phyloP scores from a whole-genome alignment of 306 rosid species.

The Dryas octopetala region DNA sequence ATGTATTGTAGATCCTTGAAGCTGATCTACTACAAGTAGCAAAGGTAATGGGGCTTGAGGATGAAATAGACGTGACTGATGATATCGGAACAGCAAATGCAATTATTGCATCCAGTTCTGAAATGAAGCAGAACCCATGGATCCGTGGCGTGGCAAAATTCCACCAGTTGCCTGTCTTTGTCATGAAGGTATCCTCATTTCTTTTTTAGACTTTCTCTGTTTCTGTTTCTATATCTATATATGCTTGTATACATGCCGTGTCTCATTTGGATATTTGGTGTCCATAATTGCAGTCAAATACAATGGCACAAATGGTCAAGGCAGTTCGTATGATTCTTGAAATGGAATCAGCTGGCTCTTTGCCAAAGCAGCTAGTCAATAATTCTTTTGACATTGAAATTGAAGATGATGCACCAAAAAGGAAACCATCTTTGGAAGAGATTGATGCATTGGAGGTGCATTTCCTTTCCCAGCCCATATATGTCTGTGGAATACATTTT shows the following conservation, averaged over 20 bases:
- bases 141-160: slow-evolving; percentile 85
- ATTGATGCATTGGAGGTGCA: slow-evolving; percentile 95
- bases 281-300: slow-evolving; percentile 65
- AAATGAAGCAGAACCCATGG: slow-evolving; percentile 84
- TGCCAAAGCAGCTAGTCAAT: slow-evolving; percentile 42
- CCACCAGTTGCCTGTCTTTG: slow-evolving; percentile 86
- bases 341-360: slow-evolving; percentile 54
- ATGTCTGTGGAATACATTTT: slow-evolving; percentile 10
- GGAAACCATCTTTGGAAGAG: slow-evolving; percentile 86
- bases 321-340: slow-evolving; percentile 90
- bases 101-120: slow-evolving; percentile 71
- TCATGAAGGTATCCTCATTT: slow-evolving; percentile 62
- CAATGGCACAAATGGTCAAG: slow-evolving; percentile 98
- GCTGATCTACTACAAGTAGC: slow-evolving; percentile 92
- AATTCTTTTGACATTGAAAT: slow-evolving; percentile 64
- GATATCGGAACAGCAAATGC: slow-evolving; percentile 89
- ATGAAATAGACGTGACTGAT: slow-evolving; percentile 68
- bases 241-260: not conserved
- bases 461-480: slow-evolving; percentile 24
- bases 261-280: slow-evolving; percentile 20
- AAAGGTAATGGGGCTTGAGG: slow-evolving; percentile 85
- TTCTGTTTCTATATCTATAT: not conserved
- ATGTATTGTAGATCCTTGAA: slow-evolving; percentile 64
- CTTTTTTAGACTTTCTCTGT: not conserved
- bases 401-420: slow-evolving; percentile 82